A percentile compares a stretch with the other conserved stretches of the same genome.
Evolutionary conservation across 2,329 filamentous ascomycete genomes (phyloP).

Genomic region (Cryphonectria naterciae): DNA sequence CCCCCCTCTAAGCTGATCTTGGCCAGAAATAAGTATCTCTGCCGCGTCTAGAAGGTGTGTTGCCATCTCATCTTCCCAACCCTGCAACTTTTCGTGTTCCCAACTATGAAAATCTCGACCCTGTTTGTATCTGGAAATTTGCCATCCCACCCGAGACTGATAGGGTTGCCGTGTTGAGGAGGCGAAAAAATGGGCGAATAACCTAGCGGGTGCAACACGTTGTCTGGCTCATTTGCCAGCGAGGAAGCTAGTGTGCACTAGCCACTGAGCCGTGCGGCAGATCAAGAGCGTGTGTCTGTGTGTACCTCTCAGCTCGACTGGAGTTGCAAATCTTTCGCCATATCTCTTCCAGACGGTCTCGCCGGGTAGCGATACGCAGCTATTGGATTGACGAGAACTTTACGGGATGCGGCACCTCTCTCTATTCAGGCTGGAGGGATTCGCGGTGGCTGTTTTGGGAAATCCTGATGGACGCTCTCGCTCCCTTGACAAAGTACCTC

Average conservation of each 20-base stretch:
- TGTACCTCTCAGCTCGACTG: background rate
- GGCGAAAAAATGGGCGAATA: conserved; percentile 1
- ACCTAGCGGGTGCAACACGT: background rate
- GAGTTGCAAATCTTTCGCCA: background rate
- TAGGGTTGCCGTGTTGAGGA: conserved; percentile 1
- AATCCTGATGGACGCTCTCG: background rate
- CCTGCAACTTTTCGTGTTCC: background rate
- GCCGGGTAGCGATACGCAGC: background rate
- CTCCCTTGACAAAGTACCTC: background rate
- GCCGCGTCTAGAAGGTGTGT: conserved; percentile 7
- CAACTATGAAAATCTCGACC: conserved; percentile 1
- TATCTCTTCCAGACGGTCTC: conserved; percentile 6
- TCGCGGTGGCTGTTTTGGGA: background rate
- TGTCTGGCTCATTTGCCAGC: background rate
- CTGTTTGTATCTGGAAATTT: background rate
- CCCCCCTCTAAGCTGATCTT: conserved; percentile 4
- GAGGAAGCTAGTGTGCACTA: background rate
- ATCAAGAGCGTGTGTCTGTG: background rate
- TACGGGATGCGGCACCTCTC: conserved; percentile 4
- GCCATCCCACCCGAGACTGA: background rate
- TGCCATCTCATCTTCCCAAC: background rate
- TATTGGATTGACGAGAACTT: conserved; percentile 20
- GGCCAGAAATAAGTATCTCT: conserved; percentile 8
- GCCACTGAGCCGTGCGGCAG: background rate
- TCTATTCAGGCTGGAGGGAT: background rate